Evolutionary conservation across 495 filamentous ascomycete genomes (phyloP).

Genomic region (Wilcoxina mikolae): DNA sequence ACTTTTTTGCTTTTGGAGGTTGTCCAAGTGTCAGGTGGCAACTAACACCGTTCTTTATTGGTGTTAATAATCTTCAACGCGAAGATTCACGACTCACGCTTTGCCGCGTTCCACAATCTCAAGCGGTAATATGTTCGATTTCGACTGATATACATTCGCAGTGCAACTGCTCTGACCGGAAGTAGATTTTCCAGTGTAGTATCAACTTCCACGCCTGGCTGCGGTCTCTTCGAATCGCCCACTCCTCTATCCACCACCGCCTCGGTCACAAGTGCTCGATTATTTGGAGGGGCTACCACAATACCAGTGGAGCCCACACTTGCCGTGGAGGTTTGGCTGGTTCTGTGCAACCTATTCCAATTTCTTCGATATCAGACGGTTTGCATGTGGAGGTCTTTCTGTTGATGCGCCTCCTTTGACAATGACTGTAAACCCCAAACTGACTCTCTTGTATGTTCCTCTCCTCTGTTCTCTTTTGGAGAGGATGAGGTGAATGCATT

Average conservation of each 20-base stretch:
- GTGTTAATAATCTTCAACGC: too few species aligned
- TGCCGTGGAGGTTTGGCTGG: neutral
- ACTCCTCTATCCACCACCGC: slow-evolving; percentile 11
- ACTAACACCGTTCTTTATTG: too few species aligned
- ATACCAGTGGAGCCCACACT: neutral
- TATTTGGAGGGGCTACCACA: neutral
- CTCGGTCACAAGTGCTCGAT: neutral
- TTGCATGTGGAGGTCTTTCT: slow-evolving; percentile 10
- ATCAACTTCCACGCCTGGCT: too few species aligned
- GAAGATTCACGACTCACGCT: too few species aligned
- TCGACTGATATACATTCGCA: too few species aligned
- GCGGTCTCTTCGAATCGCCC: slow-evolving; percentile 10
- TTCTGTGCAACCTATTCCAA: neutral
- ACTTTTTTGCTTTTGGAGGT: too few species aligned
- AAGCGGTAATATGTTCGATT: too few species aligned
- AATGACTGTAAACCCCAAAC: slow-evolving; percentile 6
- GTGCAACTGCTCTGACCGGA: too few species aligned
- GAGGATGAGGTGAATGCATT: neutral
- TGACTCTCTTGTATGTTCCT: neutral
- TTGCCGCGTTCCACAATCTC: too few species aligned
- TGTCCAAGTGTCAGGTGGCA: too few species aligned
- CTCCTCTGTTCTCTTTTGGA: neutral
- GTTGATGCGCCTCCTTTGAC: slow-evolving; percentile 5
- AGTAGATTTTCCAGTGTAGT: too few species aligned
- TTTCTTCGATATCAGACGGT: neutral